phyloP scores from a whole-genome alignment of 176 grass and related monocot genomes.

The Bromus sterilis region DNA sequence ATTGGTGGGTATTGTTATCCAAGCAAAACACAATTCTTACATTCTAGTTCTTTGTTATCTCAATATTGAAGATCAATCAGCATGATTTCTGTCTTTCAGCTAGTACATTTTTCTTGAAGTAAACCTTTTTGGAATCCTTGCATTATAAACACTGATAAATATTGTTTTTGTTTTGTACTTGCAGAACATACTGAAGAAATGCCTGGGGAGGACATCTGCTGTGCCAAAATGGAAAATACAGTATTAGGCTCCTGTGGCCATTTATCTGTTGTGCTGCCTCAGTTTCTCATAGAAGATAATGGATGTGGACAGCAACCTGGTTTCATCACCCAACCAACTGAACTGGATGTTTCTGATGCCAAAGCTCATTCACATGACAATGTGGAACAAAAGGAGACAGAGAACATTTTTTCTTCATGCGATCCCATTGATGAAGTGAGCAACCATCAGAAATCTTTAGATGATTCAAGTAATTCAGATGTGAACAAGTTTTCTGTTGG shows the following conservation, averaged over 20 bases:
- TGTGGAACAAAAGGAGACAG: conserved; percentile 15
- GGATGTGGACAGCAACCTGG: neutral
- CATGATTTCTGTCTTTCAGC: neutral
- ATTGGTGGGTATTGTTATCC: conserved; percentile 24
- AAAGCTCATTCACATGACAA: conserved; percentile 16
- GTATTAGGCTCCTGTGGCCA: neutral
- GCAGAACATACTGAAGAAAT: conserved; percentile 27
- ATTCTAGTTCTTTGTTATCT: neutral
- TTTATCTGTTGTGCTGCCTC: conserved; percentile 17
- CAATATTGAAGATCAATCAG: neutral
- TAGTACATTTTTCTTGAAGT: neutral
- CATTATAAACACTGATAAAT: conserved; percentile 1
- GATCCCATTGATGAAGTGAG: conserved; percentile 15
- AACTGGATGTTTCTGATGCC: conserved; percentile 19
- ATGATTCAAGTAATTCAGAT: conserved; percentile 9
- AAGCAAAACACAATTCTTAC: neutral
- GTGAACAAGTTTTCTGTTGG: conserved; percentile 12
- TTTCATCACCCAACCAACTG: conserved; percentile 5
- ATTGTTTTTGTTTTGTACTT: neutral
- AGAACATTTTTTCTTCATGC: conserved; percentile 12
- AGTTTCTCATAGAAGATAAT: neutral
- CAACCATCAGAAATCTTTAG: neutral
- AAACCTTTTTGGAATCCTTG: neutral
- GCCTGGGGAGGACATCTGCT: conserved; percentile 2
- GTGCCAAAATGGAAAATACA: neutral